phyloP scores from a whole-genome alignment of 805 yeast species.

The Metschnikowia continentalis region DNA sequence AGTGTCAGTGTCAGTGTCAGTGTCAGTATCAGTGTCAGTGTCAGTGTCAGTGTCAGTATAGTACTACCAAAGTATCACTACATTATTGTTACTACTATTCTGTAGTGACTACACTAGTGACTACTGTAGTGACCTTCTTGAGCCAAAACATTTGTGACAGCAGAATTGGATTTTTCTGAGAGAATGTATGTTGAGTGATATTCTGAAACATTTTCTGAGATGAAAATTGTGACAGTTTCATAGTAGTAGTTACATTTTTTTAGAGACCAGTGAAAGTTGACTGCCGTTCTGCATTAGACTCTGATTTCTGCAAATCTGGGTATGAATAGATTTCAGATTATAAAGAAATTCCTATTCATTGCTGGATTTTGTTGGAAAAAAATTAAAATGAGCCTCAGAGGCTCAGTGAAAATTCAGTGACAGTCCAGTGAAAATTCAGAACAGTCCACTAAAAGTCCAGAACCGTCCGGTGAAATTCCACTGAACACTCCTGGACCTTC shows the following conservation, averaged over 20 bases:
- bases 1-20: too few relatives aligned
- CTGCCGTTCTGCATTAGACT: not conserved
- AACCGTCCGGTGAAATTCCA: too few relatives aligned
- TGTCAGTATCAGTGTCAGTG: too few relatives aligned
- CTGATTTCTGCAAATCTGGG: constrained; percentile 6
- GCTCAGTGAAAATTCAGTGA: not conserved
- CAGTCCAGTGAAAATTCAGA: too few relatives aligned
- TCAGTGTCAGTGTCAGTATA: too few relatives aligned
- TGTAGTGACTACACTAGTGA: too few relatives aligned
- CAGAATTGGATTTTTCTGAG: not conserved
- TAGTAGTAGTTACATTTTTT: not conserved
- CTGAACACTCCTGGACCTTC: too few relatives aligned
- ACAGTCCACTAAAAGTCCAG: too few relatives aligned
- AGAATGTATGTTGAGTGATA: not conserved
- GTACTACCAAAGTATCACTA: too few relatives aligned
- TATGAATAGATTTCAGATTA: constrained; percentile 1
- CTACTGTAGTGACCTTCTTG: not conserved
- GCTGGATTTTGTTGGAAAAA: constrained; percentile 14
- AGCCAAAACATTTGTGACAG: not conserved
- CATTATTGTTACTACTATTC: too few relatives aligned
- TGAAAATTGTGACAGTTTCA: constrained; percentile 7
- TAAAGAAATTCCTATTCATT: constrained; percentile 14
- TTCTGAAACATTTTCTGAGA: not conserved
- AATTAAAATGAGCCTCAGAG: constrained; percentile 16
- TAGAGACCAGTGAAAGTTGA: not conserved